phyloP scores from a whole-genome alignment of 163 green algal species.

The Chlamydomonas reinhardtii region DNA sequence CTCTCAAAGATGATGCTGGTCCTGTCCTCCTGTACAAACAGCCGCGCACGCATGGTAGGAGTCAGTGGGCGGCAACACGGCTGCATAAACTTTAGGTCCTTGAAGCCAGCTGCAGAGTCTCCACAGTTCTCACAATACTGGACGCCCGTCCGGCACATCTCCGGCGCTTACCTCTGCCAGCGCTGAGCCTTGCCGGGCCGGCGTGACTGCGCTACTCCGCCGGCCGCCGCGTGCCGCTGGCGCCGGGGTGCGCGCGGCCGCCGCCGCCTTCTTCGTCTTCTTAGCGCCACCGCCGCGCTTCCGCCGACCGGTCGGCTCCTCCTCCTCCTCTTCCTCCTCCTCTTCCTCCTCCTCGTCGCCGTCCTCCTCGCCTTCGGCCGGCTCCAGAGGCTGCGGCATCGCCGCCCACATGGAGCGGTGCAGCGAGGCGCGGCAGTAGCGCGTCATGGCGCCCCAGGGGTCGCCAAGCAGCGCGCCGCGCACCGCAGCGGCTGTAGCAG shows the following conservation, averaged over 20 bases:
- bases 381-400: neutral
- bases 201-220: neutral
- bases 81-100: too few species aligned
- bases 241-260: neutral
- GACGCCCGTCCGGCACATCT: too few species aligned
- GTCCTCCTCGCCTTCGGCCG: neutral
- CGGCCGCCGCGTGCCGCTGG: neutral
- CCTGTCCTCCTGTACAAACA: too few species aligned
- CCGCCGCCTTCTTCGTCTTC: neutral
- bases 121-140: too few species aligned
- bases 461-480: neutral
- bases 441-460: constrained; percentile 39
- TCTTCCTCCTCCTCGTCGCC: neutral
- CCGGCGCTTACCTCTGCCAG: neutral
- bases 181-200: neutral
- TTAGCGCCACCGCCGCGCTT: neutral
- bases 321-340: neutral
- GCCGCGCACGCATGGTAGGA: too few species aligned
- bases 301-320: neutral
- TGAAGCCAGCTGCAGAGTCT: too few species aligned
- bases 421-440: constrained; percentile 40
- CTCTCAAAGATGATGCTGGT: constrained; percentile 7
- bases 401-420: constrained; percentile 8
- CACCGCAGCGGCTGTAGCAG: neutral
- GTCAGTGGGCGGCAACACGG: too few species aligned